Conservation (phyloP, 1,284 basidiomycete species). For the Ceratorhiza oryzae-sativae region DNA sequence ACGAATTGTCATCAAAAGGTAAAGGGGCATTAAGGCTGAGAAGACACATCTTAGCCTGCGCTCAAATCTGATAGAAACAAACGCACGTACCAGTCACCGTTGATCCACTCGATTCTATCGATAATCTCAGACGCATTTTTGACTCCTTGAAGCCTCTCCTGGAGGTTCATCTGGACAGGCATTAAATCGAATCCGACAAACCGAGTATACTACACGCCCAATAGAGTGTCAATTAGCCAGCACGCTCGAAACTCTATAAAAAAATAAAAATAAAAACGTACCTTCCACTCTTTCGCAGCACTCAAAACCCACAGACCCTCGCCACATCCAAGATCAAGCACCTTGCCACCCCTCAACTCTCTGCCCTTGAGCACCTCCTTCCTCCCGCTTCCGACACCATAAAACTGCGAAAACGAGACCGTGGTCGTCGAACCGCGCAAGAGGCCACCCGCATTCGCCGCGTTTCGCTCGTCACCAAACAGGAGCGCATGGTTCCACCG, state of each 20-base stretch:
- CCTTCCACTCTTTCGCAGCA: constrained; percentile 37
- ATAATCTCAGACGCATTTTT: constrained; percentile 33
- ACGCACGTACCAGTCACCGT: constrained; percentile 31
- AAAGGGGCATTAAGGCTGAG: constrained; percentile 17
- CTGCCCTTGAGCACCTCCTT: constrained; percentile 31
- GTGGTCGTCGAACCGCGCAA: constrained; percentile 37
- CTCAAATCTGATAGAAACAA: not conserved
- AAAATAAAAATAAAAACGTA: not conserved
- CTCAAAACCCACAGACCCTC: constrained; percentile 36
- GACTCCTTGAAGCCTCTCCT: constrained; percentile 27
- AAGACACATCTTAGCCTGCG: not conserved
- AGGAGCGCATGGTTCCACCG: constrained; percentile 36
- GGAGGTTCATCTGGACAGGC: constrained; percentile 36
- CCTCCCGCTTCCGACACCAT: constrained; percentile 35
- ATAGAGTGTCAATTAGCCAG: not conserved
- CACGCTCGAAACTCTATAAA: too few species aligned
- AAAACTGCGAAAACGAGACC: constrained; percentile 37
- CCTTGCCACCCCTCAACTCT: constrained; percentile 31
- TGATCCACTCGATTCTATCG: constrained; percentile 35
- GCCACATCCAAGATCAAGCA: constrained; percentile 31
- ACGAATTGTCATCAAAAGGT: constrained; percentile 35
- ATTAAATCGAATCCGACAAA: constrained; percentile 37
- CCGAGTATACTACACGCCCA: constrained; percentile 26
- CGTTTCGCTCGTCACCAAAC: constrained; percentile 35
- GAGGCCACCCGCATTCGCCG: constrained; percentile 21